These are phyloP conservation scores for Thermomucor indicae-seudaticae DNA, from an alignment of 371 early-diverging fungal genomes.

Conservation along the genomic window DNA sequence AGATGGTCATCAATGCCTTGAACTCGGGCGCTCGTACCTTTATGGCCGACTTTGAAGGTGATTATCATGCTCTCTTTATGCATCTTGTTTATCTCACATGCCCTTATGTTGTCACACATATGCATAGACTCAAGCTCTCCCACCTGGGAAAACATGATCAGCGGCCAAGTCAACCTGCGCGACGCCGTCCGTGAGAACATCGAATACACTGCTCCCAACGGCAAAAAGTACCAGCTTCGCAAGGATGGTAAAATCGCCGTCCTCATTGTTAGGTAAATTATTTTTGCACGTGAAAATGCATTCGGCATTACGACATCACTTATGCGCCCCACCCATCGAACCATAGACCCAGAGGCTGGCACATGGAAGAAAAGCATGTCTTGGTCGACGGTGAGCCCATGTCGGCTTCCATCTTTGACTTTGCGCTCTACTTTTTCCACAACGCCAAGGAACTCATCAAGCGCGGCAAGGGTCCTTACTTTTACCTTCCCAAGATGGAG, in stretches of 20 bases:
- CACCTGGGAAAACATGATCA: constrained; percentile 85
- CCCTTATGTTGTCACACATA: neutral
- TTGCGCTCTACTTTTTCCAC: constrained; percentile 95
- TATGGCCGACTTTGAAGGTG: constrained; percentile 97
- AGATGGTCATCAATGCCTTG: constrained; percentile 97
- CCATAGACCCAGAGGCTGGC: constrained; percentile 92
- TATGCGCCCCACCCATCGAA: neutral
- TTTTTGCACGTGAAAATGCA: constrained; percentile 10
- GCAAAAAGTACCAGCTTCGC: constrained; percentile 87
- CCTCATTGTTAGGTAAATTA: constrained; percentile 73
- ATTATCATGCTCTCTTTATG: neutral
- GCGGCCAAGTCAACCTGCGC: constrained; percentile 88
- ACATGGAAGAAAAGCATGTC: constrained; percentile 92
- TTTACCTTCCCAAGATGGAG: constrained; percentile 97
- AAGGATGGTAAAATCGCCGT: constrained; percentile 80
- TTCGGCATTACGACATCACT: constrained; percentile 6
- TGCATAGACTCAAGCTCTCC: constrained; percentile 84
- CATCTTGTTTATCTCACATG: constrained; percentile 11
- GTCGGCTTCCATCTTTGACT: constrained; percentile 95
- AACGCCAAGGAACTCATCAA: constrained; percentile 78
- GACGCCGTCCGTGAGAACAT: constrained; percentile 86
- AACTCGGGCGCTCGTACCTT: constrained; percentile 90
- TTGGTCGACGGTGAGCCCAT: constrained; percentile 84
- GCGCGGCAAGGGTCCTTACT: constrained; percentile 91
- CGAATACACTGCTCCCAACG: constrained; percentile 78